Percentiles rank a stretch among this genome's conserved stretches.
Conservation (phyloP, 2,329 filamentous ascomycete species). For the Penicillium sp. region DNA sequence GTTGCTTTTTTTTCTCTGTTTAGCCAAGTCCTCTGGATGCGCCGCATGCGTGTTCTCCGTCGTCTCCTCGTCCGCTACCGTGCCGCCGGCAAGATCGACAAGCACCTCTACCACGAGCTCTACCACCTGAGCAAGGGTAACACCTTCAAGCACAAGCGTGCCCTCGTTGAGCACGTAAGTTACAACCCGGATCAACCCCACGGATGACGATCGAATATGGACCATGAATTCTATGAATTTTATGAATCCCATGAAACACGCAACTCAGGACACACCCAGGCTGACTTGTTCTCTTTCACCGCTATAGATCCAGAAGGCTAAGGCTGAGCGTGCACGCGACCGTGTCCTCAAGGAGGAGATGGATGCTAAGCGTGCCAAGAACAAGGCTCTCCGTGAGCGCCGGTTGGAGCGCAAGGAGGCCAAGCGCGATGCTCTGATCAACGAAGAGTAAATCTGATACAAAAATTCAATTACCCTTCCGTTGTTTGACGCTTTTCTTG, state of each 20-base stretch:
- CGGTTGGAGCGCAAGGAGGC: conserved; percentile 85
- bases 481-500: conserved; percentile 30
- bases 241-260: not conserved
- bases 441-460: conserved; percentile 52
- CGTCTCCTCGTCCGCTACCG: conserved; percentile 99
- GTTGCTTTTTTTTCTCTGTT: conserved; percentile 27
- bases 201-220: conserved; percentile 1
- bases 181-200: conserved; percentile 7
- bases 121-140: conserved; percentile 99
- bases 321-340: conserved; percentile 99
- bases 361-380: conserved; percentile 99
- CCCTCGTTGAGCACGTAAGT: conserved; percentile 98
- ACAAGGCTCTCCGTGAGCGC: conserved; percentile 99
- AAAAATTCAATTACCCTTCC: conserved; percentile 22
- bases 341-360: conserved; percentile 97
- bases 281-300: conserved; percentile 21
- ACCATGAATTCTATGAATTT: not conserved
- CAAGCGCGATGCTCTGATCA: conserved; percentile 85
- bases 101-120: conserved; percentile 99
- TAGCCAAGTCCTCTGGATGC: conserved; percentile 99
- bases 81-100: conserved; percentile 99
- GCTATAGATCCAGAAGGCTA: conserved; percentile 95
- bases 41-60: conserved; percentile 97
- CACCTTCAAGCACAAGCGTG: conserved; percentile 99
- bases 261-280: conserved; percentile 4